phyloP scores from a whole-genome alignment of 257 asterid species.

The Petunia axillaris region DNA sequence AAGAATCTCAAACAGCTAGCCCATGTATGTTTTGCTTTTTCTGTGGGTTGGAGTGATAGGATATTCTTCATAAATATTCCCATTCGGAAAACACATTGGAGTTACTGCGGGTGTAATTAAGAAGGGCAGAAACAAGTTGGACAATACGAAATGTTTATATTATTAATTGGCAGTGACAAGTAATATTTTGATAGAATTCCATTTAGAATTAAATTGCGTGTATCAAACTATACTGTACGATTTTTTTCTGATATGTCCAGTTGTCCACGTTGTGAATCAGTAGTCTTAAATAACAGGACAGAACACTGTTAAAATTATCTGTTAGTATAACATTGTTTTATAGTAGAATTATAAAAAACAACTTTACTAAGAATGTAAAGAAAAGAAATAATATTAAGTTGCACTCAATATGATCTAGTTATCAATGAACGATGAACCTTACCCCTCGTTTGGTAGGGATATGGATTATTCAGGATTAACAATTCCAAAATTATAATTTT shows the following conservation, averaged over 20 bases:
- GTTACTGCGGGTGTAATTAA: neutral
- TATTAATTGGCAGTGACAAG: neutral
- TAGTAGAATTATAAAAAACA: no score
- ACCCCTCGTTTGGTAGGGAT: no score
- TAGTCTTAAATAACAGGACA: no score
- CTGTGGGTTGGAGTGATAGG: neutral
- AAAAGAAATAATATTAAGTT: neutral
- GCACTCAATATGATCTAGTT: no score
- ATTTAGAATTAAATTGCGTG: neutral
- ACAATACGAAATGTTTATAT: neutral
- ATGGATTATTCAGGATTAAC: no score
- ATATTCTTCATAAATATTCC: constrained; percentile 14
- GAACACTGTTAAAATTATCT: no score
- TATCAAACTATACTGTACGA: neutral
- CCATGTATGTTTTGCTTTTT: neutral
- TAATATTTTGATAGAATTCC: neutral
- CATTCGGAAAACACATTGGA: neutral
- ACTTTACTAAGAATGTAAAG: neutral
- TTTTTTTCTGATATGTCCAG: neutral
- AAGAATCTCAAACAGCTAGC: neutral
- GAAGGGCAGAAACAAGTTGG: constrained; percentile 19
- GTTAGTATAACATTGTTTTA: no score
- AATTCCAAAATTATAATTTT: no score
- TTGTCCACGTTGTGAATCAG: constrained; percentile 14
- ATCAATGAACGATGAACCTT: no score